Base-by-base conservation (phyloP, 768 basidiomycete genomes). In the Fibroporia radiculosa region DNA sequence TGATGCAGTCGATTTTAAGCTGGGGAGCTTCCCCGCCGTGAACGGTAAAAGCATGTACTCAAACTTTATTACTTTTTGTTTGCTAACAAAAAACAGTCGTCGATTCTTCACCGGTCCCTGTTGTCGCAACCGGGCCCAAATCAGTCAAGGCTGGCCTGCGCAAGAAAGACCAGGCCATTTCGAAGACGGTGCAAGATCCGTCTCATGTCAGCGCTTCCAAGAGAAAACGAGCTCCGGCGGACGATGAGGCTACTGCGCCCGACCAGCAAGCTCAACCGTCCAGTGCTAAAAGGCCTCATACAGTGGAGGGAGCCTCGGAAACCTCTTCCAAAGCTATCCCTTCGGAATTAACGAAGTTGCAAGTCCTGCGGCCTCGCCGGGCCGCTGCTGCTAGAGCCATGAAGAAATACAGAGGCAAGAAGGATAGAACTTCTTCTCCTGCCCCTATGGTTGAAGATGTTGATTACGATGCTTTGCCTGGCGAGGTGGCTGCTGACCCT, bases 401-500 rank as follows among this genome's bases (percentile, higher is more conserved):
- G 44, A 66, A 60, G 48, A 57, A 57, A 2, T 56, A 59, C 34
- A 48, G 42, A 10, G 54, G 36, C 13, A 65, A 60, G 49, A 66
- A 64, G 50, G 59, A 53, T 14, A 62, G 63, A 27, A 51, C 53
- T 20, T 61, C 67, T 5, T 65, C 69, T 23, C 59, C 66, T 16
- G 32, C 29, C 3, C 44, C 45, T 12, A 25, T 42, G 14, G 42
- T 29, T 1, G 46, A 43, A 4, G 33, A 26, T 16, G 44, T 64
- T 27, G 59, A 68, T 44, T 63, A 61, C 29, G 66, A 69, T 36
- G 61, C 62, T 37, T 56, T 62, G 36, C 63, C 65, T 26, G 40
- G 40, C 37, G 28, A 24, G 8, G 6, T 4, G 10, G 8, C 29
- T 31, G 29, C n/a, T n/a, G n/a, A n/a, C 29, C 29, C 29, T 31